Conservation (phyloP, 139 green algal species). For the Axilococcus clingmanii region DNA sequence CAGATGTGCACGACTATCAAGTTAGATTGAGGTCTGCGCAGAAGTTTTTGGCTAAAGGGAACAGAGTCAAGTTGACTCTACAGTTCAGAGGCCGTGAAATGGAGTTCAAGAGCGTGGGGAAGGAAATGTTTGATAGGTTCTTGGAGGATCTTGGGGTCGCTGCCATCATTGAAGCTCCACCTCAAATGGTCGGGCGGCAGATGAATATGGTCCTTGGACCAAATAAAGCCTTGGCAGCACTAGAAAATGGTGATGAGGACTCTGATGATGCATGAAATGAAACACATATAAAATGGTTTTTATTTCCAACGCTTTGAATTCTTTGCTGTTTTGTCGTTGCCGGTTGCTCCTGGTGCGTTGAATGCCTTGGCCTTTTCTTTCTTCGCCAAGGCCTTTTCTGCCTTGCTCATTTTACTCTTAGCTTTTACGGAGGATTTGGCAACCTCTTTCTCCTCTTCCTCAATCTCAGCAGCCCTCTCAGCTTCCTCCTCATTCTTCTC, state of each 20-base stretch:
- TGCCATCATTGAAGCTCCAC: slow-evolving; percentile 10
- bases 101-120: slow-evolving; percentile 47
- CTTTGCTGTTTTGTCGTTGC: slow-evolving; percentile 3
- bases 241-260: slow-evolving; percentile 5
- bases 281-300: background rate
- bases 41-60: slow-evolving; percentile 61
- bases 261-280: background rate
- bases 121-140: slow-evolving; percentile 47
- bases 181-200: slow-evolving; percentile 18
- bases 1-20: slow-evolving; percentile 68
- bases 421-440: slow-evolving; percentile 75
- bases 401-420: slow-evolving; percentile 87
- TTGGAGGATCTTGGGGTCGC: slow-evolving; percentile 13
- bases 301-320: slow-evolving; percentile 3
- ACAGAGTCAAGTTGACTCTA: slow-evolving; percentile 66
- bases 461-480: slow-evolving; percentile 55
- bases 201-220: slow-evolving; percentile 27
- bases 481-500: slow-evolving; percentile 62
- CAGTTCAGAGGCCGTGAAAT: slow-evolving; percentile 69
- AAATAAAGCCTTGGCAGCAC: slow-evolving; percentile 8
- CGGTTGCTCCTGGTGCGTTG: slow-evolving; percentile 6
- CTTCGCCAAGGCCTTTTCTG: slow-evolving; percentile 69
- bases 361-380: slow-evolving; percentile 79
- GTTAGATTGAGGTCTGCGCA: slow-evolving; percentile 49
- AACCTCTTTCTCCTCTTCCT: slow-evolving; percentile 47